Conservation (phyloP, 1,284 basidiomycete species). For the Peniophora sp. region DNA sequence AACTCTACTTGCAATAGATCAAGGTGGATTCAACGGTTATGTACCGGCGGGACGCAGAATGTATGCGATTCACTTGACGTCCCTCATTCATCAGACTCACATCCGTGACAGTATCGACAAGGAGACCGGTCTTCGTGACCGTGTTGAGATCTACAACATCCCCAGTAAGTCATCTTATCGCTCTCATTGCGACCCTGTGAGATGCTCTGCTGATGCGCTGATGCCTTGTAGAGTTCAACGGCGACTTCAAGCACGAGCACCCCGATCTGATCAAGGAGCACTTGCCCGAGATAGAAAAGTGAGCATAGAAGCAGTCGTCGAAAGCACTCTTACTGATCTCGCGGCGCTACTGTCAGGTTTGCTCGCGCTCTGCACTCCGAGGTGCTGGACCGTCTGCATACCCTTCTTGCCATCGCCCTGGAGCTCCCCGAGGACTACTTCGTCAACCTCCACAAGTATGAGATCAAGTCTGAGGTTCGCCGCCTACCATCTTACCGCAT, state of each 20-base stretch:
- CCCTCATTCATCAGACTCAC: neutral
- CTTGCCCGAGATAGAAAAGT: slow-evolving; percentile 39
- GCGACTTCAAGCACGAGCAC: slow-evolving; percentile 30
- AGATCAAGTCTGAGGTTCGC: slow-evolving; percentile 31
- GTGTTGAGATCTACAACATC: slow-evolving; percentile 45
- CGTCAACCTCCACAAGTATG: slow-evolving; percentile 41
- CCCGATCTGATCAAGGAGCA: slow-evolving; percentile 29
- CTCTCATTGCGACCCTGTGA: neutral
- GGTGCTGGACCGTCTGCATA: slow-evolving; percentile 41
- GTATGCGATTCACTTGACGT: slow-evolving; percentile 13
- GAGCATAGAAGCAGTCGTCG: too few relatives aligned
- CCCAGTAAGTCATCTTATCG: slow-evolving; percentile 30
- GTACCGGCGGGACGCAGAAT: slow-evolving; percentile 37
- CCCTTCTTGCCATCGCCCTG: slow-evolving; percentile 39
- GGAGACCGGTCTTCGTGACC: slow-evolving; percentile 30
- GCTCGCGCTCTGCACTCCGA: slow-evolving; percentile 34
- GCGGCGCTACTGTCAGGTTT: neutral
- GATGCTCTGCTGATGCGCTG: neutral
- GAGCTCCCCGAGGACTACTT: slow-evolving; percentile 52
- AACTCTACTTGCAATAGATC: too few relatives aligned
- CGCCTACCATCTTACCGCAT: neutral
- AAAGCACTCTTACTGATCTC: too few relatives aligned
- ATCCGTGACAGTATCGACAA: slow-evolving; percentile 23
- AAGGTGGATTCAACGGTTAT: slow-evolving; percentile 44
- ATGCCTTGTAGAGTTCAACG: slow-evolving; percentile 31